These are phyloP conservation scores for Flaveria sonorensis DNA, from an alignment of 129 eudicot genomes.

Conservation along the genomic window DNA sequence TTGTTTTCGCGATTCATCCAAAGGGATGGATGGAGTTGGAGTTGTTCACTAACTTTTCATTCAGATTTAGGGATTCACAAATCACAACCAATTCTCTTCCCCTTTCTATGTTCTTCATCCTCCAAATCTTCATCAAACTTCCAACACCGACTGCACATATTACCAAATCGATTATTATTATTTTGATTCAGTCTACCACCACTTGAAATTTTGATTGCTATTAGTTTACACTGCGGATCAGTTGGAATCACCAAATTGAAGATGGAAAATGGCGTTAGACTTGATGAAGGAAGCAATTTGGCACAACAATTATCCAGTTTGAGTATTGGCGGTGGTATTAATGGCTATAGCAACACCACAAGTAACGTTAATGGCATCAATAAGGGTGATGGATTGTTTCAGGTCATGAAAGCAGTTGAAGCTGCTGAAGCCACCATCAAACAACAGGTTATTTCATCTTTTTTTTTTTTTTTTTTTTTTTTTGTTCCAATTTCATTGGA, in stretches of 20 bases:
- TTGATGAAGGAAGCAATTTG: conserved; percentile 50
- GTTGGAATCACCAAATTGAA: conserved; percentile 17
- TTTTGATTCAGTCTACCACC: neutral
- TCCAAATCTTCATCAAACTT: neutral
- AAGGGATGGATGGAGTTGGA: no score
- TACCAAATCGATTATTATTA: conserved; percentile 1
- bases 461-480: no score
- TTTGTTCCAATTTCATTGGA: neutral
- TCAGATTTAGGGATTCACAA: neutral
- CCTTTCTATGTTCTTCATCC: conserved; percentile 13
- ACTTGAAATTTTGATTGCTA: conserved; percentile 5
- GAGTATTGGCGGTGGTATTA: conserved; percentile 35
- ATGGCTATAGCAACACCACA: conserved; percentile 19
- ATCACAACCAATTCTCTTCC: conserved; percentile 5
- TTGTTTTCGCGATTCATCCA: no score
- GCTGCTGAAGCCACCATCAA: conserved; percentile 92
- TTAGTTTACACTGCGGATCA: conserved; percentile 20
- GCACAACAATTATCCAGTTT: conserved; percentile 44
- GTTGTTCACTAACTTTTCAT: no score
- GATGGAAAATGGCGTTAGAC: conserved; percentile 63
- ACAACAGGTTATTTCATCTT: conserved; percentile 57
- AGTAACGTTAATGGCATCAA: conserved; percentile 27
- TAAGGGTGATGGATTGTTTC: conserved; percentile 63
- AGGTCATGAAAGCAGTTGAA: conserved; percentile 94
- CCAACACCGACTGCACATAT: conserved; percentile 13